phyloP scores from a whole-genome alignment of 768 basidiomycete species.

The Phylloporus sp. region DNA sequence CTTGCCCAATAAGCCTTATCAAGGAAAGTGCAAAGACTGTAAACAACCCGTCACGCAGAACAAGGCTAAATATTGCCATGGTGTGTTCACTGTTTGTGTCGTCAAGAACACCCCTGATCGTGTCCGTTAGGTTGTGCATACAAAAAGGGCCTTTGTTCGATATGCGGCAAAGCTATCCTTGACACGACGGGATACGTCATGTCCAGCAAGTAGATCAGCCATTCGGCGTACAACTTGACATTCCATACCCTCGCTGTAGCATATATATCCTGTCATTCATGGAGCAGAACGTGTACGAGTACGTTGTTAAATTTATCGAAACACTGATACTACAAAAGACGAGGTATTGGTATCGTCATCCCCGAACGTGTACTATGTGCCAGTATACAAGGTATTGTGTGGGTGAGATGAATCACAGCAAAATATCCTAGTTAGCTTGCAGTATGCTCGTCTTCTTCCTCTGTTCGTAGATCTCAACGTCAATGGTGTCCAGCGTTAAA shows the following conservation, averaged over 20 bases:
- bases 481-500: conserved; percentile 83
- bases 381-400: conserved; percentile 11
- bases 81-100: conserved; percentile 36
- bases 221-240: background rate
- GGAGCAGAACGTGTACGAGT: background rate
- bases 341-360: background rate
- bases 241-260: conserved; percentile 25
- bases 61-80: conserved; percentile 85
- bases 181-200: conserved; percentile 81
- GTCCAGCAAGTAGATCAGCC: conserved; percentile 61
- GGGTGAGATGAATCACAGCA: conserved; percentile 3
- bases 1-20: conserved; percentile 57
- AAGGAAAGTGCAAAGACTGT: conserved; percentile 83
- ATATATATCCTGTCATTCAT: conserved; percentile 8
- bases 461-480: conserved; percentile 74
- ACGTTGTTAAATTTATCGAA: no score
- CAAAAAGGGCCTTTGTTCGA: conserved; percentile 81
- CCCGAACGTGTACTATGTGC: background rate
- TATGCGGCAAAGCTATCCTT: conserved; percentile 82
- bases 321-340: no score
- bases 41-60: conserved; percentile 83
- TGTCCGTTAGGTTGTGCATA: conserved; percentile 68
- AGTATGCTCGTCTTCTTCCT: conserved; percentile 28
- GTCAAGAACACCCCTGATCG: conserved; percentile 3
- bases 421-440: conserved; percentile 19